These are phyloP conservation scores for Blastobotrys chiropterorum DNA, from an alignment of 805 yeast species.

Conservation along the genomic window DNA sequence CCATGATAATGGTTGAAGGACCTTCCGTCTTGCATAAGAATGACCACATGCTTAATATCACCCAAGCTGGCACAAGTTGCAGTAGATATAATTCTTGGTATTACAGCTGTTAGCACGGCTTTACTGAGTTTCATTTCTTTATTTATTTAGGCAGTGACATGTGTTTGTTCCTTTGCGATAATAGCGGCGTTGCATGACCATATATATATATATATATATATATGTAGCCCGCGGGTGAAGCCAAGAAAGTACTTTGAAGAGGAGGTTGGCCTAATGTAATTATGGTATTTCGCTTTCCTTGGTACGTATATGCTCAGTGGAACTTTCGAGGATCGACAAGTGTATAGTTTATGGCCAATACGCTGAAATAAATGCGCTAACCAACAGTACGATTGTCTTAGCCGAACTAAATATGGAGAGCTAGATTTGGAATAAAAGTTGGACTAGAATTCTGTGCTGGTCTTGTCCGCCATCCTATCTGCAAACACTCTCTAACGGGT, in stretches of 20 bases:
- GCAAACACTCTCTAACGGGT: no score
- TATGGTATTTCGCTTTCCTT: neutral
- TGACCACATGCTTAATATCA: conserved; percentile 19
- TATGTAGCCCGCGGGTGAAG: neutral
- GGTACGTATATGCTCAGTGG: neutral
- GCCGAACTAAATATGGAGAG: no score
- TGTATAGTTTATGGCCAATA: neutral
- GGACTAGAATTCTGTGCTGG: no score
- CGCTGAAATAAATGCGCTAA: neutral
- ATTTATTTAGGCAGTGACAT: neutral
- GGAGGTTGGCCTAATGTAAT: neutral
- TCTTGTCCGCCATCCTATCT: no score
- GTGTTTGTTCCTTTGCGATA: neutral
- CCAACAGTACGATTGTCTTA: neutral
- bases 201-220: no score
- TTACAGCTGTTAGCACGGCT: no score
- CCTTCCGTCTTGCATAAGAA: conserved; percentile 26
- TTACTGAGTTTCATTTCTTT: no score
- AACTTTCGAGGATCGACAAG: neutral
- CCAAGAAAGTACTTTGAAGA: neutral
- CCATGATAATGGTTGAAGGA: conserved; percentile 26
- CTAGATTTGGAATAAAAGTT: no score
- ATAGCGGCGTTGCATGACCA: neutral
- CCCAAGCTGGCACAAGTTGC: no score
- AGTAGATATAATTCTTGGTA: no score